Base-by-base conservation (phyloP, 495 filamentous ascomycete species). In the Lasiosphaeria hispida region DNA sequence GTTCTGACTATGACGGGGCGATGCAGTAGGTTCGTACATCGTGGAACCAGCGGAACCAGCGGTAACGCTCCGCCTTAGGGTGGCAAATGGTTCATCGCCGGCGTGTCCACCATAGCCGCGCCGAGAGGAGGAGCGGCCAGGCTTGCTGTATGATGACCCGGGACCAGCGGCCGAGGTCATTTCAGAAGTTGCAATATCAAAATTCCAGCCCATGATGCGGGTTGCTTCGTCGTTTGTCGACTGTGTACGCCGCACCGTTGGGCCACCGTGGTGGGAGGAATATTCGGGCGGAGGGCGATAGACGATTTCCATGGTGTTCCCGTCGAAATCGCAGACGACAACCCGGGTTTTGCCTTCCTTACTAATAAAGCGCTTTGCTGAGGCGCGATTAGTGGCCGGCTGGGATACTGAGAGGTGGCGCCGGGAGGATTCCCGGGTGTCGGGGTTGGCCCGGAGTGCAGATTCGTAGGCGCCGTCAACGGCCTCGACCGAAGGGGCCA, bases 171-270 rank as follows among this genome's bases (percentile, higher is more conserved):
- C 19, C 1, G 60, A 11, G 11, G 54, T 34, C 14, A 44, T 18
- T 7, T 58, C 58, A 36, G 59, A 71, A 42, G 47, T 40, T 30
- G 71, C 75, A 36, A 77, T 71, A 55, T 79, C 72, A 51, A 76
- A 68, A 52, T 79, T 78, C 80, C 80, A 83, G 38, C 73, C 66
- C 23, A 82, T 63, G 19, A 82, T 76, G 36, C 78, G 72, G 54
- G 61, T 70, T n/a, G 67, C 74, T 59, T 81, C 72, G 13, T 74
- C 72, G 9, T 67, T 55, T 17, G 73, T 75, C 8, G 72, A 71
- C 18, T 72, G 70, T 3, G 64, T 67, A 1, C 56, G 55, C n/a
- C 69, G 67, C 5, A 70, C 56, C 23, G 69, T 64, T 17, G 71
- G 69, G 42, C 72, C 75, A 17, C 43, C 64, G 43, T 74, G 69